phyloP scores from a whole-genome alignment of 2,329 filamentous ascomycete species.

The Fusarium robinianum region DNA sequence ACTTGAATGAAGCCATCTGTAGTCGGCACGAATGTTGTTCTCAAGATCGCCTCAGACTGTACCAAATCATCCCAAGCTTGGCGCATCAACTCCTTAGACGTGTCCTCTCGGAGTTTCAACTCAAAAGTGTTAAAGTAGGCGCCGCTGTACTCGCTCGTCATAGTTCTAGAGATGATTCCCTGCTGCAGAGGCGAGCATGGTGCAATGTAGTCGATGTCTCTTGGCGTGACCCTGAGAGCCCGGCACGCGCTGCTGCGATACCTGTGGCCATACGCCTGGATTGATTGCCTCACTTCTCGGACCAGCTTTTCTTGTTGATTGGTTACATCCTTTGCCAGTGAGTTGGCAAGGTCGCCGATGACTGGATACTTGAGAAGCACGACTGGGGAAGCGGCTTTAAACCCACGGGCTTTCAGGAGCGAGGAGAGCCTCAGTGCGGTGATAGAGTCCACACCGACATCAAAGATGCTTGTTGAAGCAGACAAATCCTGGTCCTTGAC shows the following conservation, averaged over 20 bases:
- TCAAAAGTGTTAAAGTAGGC: constrained; percentile 80
- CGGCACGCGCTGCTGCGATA: constrained; percentile 58
- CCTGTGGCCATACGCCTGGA: constrained; percentile 67
- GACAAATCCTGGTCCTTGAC: constrained; percentile 50
- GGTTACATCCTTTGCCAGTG: constrained; percentile 34
- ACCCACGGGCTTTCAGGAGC: constrained; percentile 65
- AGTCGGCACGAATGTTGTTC: constrained; percentile 74
- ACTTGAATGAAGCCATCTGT: constrained; percentile 78
- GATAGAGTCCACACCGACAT: constrained; percentile 87
- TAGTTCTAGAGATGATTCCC: constrained; percentile 77
- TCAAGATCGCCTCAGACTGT: constrained; percentile 63
- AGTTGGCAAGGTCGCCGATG: constrained; percentile 52
- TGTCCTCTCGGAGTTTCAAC: constrained; percentile 54
- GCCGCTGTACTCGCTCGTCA: constrained; percentile 55
- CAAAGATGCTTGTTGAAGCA: constrained; percentile 72
- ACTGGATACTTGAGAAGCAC: constrained; percentile 67
- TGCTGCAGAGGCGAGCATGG: constrained; percentile 87
- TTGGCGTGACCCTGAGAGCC: constrained; percentile 53
- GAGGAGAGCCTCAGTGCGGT: constrained; percentile 74
- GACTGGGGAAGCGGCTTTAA: constrained; percentile 64
- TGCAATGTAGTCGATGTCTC: constrained; percentile 70
- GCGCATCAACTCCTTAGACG: constrained; percentile 55
- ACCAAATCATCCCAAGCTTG: constrained; percentile 63
- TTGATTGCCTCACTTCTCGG: constrained; percentile 60
- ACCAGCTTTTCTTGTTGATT: constrained; percentile 32